Percentiles rank a stretch among this genome's conserved stretches.
Evolutionary conservation across 345 rosid species (phyloP).

Genomic region (Populus tremula): DNA sequence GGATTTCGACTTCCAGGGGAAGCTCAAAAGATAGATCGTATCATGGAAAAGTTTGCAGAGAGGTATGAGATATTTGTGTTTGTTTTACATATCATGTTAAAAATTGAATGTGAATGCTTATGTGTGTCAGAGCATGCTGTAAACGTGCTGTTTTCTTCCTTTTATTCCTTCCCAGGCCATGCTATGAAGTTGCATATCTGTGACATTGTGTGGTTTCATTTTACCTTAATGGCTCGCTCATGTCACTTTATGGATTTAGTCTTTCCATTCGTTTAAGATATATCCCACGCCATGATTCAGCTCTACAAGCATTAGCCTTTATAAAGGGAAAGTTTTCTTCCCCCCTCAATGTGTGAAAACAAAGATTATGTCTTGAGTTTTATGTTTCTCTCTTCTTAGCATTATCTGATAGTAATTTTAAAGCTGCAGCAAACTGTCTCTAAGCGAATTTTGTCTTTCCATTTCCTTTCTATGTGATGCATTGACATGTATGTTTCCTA

Average conservation of each 20-base stretch:
- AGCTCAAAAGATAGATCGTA: conserved; percentile 98
- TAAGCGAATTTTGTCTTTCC: neutral
- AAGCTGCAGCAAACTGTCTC: too few species aligned
- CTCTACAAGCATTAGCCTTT: neutral
- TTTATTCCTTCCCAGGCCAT: neutral
- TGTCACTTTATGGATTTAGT: neutral
- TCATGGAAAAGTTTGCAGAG: conserved; percentile 98
- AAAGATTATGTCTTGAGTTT: neutral
- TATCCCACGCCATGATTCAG: neutral
- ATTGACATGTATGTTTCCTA: neutral
- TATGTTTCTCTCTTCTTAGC: too few species aligned
- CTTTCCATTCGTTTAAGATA: neutral
- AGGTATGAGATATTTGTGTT: conserved; percentile 43
- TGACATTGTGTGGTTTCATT: neutral
- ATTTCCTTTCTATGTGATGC: neutral
- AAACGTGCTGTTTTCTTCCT: neutral
- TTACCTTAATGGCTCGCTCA: neutral
- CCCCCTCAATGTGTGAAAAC: neutral
- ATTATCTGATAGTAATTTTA: too few species aligned
- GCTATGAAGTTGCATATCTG: too few species aligned
- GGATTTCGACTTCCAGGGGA: conserved; percentile 98
- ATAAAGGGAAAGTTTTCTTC: neutral
- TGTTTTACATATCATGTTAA: too few species aligned
- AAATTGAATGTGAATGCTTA: too few species aligned
- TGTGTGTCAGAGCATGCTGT: too few species aligned